phyloP scores from a whole-genome alignment of 257 asterid species.

The Eucommia ulmoides region DNA sequence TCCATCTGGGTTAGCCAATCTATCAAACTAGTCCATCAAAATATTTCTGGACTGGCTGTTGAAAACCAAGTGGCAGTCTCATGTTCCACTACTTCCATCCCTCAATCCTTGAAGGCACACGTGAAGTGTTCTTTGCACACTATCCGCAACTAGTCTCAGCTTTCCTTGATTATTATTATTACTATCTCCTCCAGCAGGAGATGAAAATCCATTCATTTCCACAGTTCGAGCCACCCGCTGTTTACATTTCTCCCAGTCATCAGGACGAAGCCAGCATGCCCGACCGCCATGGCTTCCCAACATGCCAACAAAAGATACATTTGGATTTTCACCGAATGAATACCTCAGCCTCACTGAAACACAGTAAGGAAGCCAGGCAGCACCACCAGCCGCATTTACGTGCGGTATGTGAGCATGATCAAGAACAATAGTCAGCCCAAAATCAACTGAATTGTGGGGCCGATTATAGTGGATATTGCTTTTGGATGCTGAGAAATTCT shows the following conservation, averaged over 20 bases:
- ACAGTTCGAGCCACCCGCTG: slow-evolving; percentile 64
- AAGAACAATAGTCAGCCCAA: slow-evolving; percentile 88
- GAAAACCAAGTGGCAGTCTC: slow-evolving; percentile 20
- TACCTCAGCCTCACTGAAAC: slow-evolving; percentile 81
- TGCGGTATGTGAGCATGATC: slow-evolving; percentile 88
- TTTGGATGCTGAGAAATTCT: slow-evolving; percentile 44
- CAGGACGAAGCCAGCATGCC: slow-evolving; percentile 78
- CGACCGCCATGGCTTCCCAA: slow-evolving; percentile 99
- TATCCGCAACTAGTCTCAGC: slow-evolving; percentile 74
- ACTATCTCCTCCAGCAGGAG: slow-evolving; percentile 58
- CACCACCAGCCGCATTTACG: slow-evolving; percentile 95
- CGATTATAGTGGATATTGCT: slow-evolving; percentile 87
- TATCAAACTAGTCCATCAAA: too few relatives aligned
- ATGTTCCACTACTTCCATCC: slow-evolving; percentile 42
- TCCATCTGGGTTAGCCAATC: too few relatives aligned
- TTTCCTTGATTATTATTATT: slow-evolving; percentile 79
- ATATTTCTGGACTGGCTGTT: too few relatives aligned
- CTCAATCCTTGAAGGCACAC: slow-evolving; percentile 71
- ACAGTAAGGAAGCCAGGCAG: slow-evolving; percentile 97
- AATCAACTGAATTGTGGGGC: slow-evolving; percentile 74
- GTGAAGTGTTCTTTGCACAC: slow-evolving; percentile 78
- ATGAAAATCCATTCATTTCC: slow-evolving; percentile 51
- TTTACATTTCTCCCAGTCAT: slow-evolving; percentile 89
- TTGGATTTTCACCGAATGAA: slow-evolving; percentile 61
- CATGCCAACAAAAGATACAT: slow-evolving; percentile 73